Evolutionary conservation across 164 flowering plant genomes (phyloP), one percentile per base, ranked within the genome.

Genomic region (Vitis riparia): DNA sequence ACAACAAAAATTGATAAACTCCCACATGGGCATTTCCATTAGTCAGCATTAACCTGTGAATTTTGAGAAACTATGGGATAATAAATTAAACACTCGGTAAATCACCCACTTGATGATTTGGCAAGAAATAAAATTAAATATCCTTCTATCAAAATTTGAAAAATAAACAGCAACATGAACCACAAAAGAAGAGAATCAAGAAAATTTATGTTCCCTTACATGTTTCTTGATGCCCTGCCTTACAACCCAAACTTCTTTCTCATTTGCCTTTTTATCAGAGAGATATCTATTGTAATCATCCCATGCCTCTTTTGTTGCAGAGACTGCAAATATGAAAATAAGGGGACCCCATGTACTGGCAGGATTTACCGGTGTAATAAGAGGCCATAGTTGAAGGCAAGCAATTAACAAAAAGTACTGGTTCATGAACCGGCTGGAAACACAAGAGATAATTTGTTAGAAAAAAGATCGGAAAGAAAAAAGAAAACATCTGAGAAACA

Each of bases 331-430:
- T 77, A 95, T 95, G 69, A 95, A 93, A 17, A 95, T 88, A 64
- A 95, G 93, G 3, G 99, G 99, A 53, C 99, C 99, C 99, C 99
- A 95, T 17, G 99, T 93, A 75, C 97, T 95, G 67, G 97, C 99
- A 78, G 99, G 99, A 85, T 91, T 95, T 58, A 95, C 99, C 15
- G 99, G 99, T 73, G 99, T 95, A 49, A 95, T 95, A 57, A 95
- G 98, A n/a, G 99, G 74, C 99, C 99, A 95, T n/a, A 95, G 84
- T 81, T 95, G 99, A 75, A 95, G 98, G 85, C 99, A 95, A 19
- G 98, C 99, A 75, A 95, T 95, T 88, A 95, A 77, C 83, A 95
- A 81, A 81, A 95, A 95, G 75, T 95, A 95, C 83, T 93, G 98
- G 75, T 95, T 95, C 99, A 95, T 95, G 73, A 93, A 91, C 61